Base-by-base conservation (phyloP, 495 filamentous ascomycete species). In the Aspergillus sparsus region DNA sequence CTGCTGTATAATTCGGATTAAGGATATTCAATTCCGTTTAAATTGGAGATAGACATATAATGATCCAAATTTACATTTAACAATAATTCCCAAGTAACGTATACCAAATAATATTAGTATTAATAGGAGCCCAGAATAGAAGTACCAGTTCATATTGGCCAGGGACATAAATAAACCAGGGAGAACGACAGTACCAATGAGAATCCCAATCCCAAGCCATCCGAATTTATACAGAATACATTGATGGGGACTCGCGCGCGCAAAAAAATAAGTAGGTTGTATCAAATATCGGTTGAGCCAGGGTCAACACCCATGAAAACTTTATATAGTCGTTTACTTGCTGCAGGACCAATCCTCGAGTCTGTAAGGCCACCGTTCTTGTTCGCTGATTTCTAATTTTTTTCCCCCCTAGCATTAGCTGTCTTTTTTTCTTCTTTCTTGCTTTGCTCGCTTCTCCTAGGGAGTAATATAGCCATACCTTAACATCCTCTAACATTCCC, bases 231-330 rank as follows among this genome's bases (percentile, higher is more conserved):
- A 27, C 21, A 3, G 3, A 27, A 27, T 27, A 27, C n/a, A n/a
- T n/a, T n/a, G n/a, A n/a, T n/a, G 21, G 21, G 21, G 21, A 27
- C 21, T 27, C 46, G 42, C 31, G 0, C 9, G 11, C 45, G 2
- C n/a, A 59, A 45, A n/a, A 41, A 56, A 37, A 49, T 46, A 34
- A 16, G 21, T 33, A 55, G 21, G 21, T 27, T 27, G 21, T 27
- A 27, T 81, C 72, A 93, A 53, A 92, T 77, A 75, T 93, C 89
- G 37, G 80, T 86, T 34, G 85, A 89, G 12, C 62, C 70, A 55
- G 86, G 82, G 71, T 93, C 87, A 45, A 71, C 75, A 3, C 87
- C 85, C 70, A 83, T 86, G 67, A 93, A 91, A 0, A 93, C 85
- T 69, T 87, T 91, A 61, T 87, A 82, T 42, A 95, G 64, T 59